These are phyloP conservation scores for Suillus brevipes DNA, from an alignment of 768 basidiomycete genomes.

Conservation along the genomic window DNA sequence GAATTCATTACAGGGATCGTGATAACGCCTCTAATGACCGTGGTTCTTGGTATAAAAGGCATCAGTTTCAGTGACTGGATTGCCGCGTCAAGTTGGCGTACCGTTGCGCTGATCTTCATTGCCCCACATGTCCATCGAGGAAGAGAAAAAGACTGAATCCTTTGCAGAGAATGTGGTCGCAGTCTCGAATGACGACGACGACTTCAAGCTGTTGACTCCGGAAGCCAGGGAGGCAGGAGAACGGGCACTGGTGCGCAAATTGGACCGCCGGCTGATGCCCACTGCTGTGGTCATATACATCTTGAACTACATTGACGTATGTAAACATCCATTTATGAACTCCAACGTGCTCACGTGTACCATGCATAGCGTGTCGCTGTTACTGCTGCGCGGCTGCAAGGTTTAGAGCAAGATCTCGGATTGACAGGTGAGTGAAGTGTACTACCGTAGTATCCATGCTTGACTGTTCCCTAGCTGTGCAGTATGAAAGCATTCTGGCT, in stretches of 20 bases:
- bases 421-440: conserved; percentile 26
- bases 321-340: not conserved
- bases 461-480: conserved; percentile 38
- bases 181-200: conserved; percentile 6
- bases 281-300: conserved; percentile 25
- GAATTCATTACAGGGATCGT: not conserved
- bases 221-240: conserved; percentile 21
- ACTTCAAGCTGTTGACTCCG: conserved; percentile 13
- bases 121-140: conserved; percentile 11
- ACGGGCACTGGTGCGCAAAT: conserved; percentile 24
- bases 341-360: not conserved
- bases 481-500: conserved; percentile 54
- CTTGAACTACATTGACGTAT: conserved; percentile 30
- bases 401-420: conserved; percentile 40
- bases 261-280: conserved; percentile 31
- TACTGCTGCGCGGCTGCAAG: conserved; percentile 40
- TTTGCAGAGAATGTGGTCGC: conserved; percentile 11
- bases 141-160: conserved; percentile 14
- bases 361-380: conserved; percentile 37
- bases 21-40: not conserved
- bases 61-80: not conserved
- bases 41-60: conserved; percentile 6
- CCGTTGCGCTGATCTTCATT: not conserved
- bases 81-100: not conserved
- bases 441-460: not conserved